Evolutionary conservation across 1,139 yeast genomes (phyloP).

Genomic region (Zygosaccharomyces sapae): DNA sequence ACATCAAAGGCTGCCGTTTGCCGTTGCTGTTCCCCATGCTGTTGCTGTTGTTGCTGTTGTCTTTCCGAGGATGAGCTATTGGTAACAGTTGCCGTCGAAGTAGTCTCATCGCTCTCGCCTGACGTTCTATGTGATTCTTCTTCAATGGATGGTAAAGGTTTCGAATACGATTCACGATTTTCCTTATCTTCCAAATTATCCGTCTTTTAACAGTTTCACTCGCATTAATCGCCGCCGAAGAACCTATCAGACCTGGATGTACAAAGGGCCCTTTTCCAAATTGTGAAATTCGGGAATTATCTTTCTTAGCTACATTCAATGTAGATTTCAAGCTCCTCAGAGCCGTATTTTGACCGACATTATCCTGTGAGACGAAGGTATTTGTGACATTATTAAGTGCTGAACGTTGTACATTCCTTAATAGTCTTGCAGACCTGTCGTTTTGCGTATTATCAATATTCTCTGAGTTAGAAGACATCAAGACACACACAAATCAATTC

Average conservation of each 20-base stretch:
- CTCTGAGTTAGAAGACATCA: slow-evolving; percentile 19
- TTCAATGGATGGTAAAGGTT: slow-evolving; percentile 18
- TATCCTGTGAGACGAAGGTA: slow-evolving; percentile 30
- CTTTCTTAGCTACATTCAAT: slow-evolving; percentile 17
- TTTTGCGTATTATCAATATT: slow-evolving; percentile 27
- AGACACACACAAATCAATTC: slow-evolving; percentile 1
- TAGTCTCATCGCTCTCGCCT: slow-evolving; percentile 6
- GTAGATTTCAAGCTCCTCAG: slow-evolving; percentile 23
- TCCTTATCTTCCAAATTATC: slow-evolving; percentile 21
- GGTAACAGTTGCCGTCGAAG: slow-evolving; percentile 2
- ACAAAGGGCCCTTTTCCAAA: slow-evolving; percentile 17
- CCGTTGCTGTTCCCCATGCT: slow-evolving; percentile 3
- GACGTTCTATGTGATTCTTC: slow-evolving; percentile 15
- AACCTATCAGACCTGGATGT: slow-evolving; percentile 12
- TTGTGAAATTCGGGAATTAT: slow-evolving; percentile 19
- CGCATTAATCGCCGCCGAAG: slow-evolving; percentile 3
- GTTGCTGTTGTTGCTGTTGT: slow-evolving; percentile 7
- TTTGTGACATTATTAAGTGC: slow-evolving; percentile 36
- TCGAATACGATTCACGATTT: slow-evolving; percentile 23
- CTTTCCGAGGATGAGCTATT: slow-evolving; percentile 1
- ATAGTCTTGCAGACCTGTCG: slow-evolving; percentile 25
- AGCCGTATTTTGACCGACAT: slow-evolving; percentile 16
- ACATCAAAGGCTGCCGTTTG: slow-evolving; percentile 19
- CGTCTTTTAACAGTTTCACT: not conserved
- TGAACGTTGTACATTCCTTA: slow-evolving; percentile 28